Evolutionary conservation across 805 yeast species (phyloP).

Genomic region (Cephaloascus fragrans): DNA sequence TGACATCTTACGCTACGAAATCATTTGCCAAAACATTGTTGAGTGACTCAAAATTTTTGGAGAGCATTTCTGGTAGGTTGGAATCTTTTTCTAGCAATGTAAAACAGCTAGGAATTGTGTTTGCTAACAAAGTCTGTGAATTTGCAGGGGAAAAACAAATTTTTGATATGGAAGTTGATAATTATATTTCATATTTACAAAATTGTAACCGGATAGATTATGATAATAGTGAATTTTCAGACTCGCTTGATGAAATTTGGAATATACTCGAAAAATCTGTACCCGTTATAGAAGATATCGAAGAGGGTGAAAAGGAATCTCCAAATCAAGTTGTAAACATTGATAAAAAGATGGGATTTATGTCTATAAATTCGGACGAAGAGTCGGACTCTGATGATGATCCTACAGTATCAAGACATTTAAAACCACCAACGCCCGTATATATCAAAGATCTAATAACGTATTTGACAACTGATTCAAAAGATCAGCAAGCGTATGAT

Average conservation of each 20-base stretch:
- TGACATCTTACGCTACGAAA: constrained; percentile 14
- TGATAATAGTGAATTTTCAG: constrained; percentile 1
- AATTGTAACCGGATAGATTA: constrained; percentile 2
- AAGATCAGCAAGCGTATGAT: constrained; percentile 35
- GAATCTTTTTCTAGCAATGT: constrained; percentile 33
- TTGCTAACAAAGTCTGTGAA: constrained; percentile 43
- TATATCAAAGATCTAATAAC: constrained; percentile 65
- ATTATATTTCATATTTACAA: constrained; percentile 8
- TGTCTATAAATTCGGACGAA: constrained; percentile 15
- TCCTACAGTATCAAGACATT: constrained; percentile 26
- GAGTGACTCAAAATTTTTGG: constrained; percentile 27
- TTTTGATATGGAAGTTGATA: constrained; percentile 16
- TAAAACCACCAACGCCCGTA: constrained; percentile 38
- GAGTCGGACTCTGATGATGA: constrained; percentile 46
- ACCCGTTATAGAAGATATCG: constrained; percentile 5
- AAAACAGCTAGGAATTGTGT: constrained; percentile 43
- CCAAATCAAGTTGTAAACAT: no score
- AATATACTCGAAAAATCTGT: constrained; percentile 3
- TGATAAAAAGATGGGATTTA: constrained; percentile 18
- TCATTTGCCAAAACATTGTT: constrained; percentile 18
- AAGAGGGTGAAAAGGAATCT: constrained; percentile 14
- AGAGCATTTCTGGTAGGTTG: constrained; percentile 45
- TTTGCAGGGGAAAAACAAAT: constrained; percentile 17
- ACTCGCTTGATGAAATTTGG: constrained; percentile 1
- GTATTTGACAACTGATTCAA: constrained; percentile 38